Base-by-base conservation (phyloP, 495 filamentous ascomycete genomes). In the Penicillium atrosanguineum region DNA sequence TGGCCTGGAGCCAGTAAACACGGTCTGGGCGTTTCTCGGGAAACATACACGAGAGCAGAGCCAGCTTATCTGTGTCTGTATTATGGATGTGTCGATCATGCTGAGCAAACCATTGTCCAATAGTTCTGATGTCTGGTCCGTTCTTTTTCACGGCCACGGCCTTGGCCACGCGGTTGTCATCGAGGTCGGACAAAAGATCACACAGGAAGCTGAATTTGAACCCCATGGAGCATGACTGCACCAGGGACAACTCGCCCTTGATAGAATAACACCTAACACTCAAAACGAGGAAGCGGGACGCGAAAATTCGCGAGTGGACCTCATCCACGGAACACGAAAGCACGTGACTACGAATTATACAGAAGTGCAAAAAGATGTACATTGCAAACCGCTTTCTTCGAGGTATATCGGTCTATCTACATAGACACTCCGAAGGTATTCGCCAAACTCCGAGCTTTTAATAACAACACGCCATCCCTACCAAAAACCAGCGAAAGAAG, bases 21-120 rank as follows among this genome's bases (percentile, higher is more conserved):
- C 90, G 79, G 63, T 95, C 91, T 0, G 79, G 79, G 49, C 89
- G 76, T 59, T 81, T 85, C 53, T 89, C 84, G 0, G 91, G 91
- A 16, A 91, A 79, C 14, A 95, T 72, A 25, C 84, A 82, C 4
- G 87, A 90, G 0, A 94, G 76, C 19, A 94, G 69, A 0, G 86
- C 84, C 2, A 80, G 68, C 31, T 66, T 69, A 55, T 85, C 74
- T 3, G 81, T 80, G 42, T 75, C 69, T 4, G 75, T 64, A 3
- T 73, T 73, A 63, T 81, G 53, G 7, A 91, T 72, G 6, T 62
- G 64, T 12, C 68, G 65, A 1, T 69, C 78, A 65, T 90, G 79
- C 6, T 63, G 67, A 4, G 58, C 53, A 63, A 89, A 87, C 89
- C 89, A 94, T 4, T 65, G 63, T n/a, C 65, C 55, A 29, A 84